Evolutionary conservation across 2,329 filamentous ascomycete genomes (phyloP).

Genomic region (Claviceps africana): DNA sequence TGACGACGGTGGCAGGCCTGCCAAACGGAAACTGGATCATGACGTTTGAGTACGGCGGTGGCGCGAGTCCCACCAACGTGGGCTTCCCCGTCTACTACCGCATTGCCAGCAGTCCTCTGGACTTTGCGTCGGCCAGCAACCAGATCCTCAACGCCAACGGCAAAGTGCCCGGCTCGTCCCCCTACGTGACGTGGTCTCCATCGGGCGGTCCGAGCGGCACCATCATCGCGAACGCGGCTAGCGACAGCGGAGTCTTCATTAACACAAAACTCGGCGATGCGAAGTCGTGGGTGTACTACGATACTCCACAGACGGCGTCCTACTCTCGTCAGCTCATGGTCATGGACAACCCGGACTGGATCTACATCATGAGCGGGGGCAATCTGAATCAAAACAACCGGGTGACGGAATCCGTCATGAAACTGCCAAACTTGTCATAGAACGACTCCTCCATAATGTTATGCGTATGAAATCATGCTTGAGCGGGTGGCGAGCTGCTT

Average conservation of each 20-base stretch:
- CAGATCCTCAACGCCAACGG: not conserved
- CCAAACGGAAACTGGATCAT: not conserved
- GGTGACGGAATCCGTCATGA: not conserved
- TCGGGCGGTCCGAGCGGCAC: not conserved
- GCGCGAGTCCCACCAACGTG: not conserved
- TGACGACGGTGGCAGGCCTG: not conserved
- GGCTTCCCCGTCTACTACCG: not conserved
- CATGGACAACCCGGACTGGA: not conserved
- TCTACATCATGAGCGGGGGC: not conserved
- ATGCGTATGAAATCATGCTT: not conserved
- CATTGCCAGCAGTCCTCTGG: not conserved
- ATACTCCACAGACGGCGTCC: not conserved
- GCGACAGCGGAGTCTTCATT: not conserved
- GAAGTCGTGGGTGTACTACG: not conserved
- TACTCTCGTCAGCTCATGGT: not conserved
- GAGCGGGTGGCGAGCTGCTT: not conserved
- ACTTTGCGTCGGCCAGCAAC: not conserved
- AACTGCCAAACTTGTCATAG: not conserved
- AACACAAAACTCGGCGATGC: not conserved
- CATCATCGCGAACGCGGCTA: not conserved
- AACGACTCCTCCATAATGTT: not conserved
- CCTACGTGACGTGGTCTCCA: not conserved
- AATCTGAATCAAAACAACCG: not conserved
- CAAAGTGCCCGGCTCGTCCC: not conserved
- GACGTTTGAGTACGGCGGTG: constrained; percentile 1